These are phyloP conservation scores for Penicillium crustosum DNA, from an alignment of 2,329 filamentous ascomycete genomes.

Conservation along the genomic window DNA sequence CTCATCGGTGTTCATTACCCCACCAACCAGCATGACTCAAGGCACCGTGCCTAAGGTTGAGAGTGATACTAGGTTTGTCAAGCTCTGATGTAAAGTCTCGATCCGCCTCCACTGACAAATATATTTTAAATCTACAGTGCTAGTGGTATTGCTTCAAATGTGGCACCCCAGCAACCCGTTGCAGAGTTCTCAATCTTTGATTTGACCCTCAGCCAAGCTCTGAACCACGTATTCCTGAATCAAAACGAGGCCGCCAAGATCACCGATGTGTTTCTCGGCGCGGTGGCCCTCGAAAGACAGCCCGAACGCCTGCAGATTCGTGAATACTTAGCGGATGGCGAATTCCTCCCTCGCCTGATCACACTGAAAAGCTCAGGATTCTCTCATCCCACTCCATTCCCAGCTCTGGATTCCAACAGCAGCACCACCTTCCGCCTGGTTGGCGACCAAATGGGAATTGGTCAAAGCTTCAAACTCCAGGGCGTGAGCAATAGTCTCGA, in stretches of 20 bases:
- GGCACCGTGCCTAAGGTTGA: neutral
- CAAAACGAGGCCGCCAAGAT: neutral
- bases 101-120: neutral
- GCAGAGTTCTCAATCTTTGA: neutral
- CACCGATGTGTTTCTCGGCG: neutral
- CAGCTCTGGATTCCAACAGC: neutral
- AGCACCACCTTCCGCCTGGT: neutral
- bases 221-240: constrained; percentile 1
- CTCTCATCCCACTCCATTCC: neutral
- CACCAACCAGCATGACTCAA: neutral
- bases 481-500: constrained; percentile 2
- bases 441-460: constrained; percentile 9
- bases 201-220: neutral
- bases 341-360: constrained; percentile 12
- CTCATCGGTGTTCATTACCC: neutral
- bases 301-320: constrained; percentile 5
- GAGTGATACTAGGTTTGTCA: neutral
- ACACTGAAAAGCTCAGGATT: neutral
- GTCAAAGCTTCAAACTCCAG: constrained; percentile 5
- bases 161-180: neutral
- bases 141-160: no score
- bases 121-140: neutral
- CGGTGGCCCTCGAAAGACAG: neutral
- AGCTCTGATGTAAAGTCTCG: no score
- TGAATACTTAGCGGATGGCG: constrained; percentile 2